Base-by-base conservation (phyloP, 345 rosid genomes). In the Draba incana region DNA sequence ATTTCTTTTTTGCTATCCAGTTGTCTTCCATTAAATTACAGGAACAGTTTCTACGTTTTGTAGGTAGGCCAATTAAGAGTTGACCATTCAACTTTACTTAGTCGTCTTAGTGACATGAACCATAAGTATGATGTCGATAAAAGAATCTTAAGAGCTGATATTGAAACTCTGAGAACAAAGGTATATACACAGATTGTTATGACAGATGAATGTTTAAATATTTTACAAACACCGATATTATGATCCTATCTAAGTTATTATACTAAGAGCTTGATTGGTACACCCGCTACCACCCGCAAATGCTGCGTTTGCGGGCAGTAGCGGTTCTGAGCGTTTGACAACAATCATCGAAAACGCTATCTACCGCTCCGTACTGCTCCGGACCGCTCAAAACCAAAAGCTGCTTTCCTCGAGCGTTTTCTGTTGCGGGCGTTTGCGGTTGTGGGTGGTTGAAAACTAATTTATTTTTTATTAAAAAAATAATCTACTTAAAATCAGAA, bases 61-160 rank as follows among this genome's bases (percentile, higher is more conserved):
- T 76, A 94, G 99, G 96, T 86, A 65, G 87, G 86, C 48, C 86
- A 89, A 44, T 80, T 94, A 77, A 85, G 92, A 82, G 83, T 67
- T 52, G 98, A 91, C 60, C 86, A 86, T 60, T 79, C 88, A 64
- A 75, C 90, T 0, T 80, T 94, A 69, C 78, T 89, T 59, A 75
- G 77, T 39, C 86, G 86, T 65, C 88, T 83, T 64, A 83, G 92
- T 46, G 93, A 86, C 67, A 49, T 86, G 80, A 91, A 86, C 75
- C 86, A 86, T 3, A 86, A 91, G 78, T 85, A 80, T 33, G 96
- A 89, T 61, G 88, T 89, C 65, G 88, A 89, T 75, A 84, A 94
- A 57, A 88, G 98, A 83, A 86, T 94, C 67, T 77, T 92, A 84
- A 95, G 84, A 81, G 99, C 97, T 72, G 92, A 92, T 68, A 89